phyloP scores from a whole-genome alignment of 163 green algal species.

The Coccomyxa subellipsoidea region DNA sequence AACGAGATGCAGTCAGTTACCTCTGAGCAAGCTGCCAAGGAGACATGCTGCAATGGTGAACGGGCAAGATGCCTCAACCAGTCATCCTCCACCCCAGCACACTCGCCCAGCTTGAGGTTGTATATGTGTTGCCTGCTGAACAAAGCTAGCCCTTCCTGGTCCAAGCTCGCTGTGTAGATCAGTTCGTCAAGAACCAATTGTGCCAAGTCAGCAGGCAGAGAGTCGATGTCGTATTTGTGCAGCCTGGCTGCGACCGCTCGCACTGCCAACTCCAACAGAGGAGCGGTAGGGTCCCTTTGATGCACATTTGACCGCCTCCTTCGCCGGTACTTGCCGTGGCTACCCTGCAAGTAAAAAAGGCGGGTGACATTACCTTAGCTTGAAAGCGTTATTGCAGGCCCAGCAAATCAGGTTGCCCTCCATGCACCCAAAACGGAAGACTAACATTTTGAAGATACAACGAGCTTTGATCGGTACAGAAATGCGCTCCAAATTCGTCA shows the following conservation, averaged over 20 bases:
- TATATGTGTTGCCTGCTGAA: constrained; percentile 2
- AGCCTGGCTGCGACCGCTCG: background rate
- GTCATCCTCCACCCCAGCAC: background rate
- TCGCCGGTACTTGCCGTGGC: background rate
- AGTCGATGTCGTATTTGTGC: background rate
- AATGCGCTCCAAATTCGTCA: background rate
- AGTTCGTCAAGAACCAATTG: constrained; percentile 11
- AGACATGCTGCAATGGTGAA: background rate
- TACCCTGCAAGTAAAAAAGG: background rate
- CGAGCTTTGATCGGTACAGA: background rate
- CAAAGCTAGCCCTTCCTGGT: background rate
- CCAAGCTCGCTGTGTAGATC: background rate
- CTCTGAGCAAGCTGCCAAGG: background rate
- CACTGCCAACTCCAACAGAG: background rate
- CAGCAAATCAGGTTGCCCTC: background rate
- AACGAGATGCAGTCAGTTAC: background rate
- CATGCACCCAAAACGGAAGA: background rate
- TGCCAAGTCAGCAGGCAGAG: constrained; percentile 8
- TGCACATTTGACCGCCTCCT: background rate
- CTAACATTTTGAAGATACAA: background rate
- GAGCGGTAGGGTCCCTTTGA: background rate
- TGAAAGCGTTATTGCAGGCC: background rate
- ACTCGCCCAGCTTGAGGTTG: background rate
- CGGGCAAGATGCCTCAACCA: background rate
- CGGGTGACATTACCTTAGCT: background rate